Evolutionary conservation across 371 early-diverging fungal genomes (phyloP).

Genomic region (Chytridium lagenaria): DNA sequence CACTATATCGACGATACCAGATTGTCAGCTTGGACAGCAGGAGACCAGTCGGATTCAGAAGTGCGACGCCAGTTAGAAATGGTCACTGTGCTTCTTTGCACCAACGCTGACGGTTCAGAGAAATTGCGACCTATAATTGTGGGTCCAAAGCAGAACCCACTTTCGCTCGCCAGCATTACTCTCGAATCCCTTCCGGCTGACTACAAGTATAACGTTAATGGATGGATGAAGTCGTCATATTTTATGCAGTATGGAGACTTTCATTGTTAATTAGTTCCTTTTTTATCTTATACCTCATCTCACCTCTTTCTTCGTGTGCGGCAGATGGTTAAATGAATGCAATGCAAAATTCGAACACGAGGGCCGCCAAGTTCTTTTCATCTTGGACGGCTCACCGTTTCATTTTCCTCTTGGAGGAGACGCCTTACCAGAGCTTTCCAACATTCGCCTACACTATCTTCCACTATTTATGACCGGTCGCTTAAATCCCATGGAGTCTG

Average conservation of each 20-base stretch:
- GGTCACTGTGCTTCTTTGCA: neutral
- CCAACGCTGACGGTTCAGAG: neutral
- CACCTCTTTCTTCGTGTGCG: neutral
- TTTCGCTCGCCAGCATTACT: neutral
- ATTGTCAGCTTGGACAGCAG: neutral
- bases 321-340: conserved; percentile 7
- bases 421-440: neutral
- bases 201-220: neutral
- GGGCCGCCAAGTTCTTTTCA: neutral
- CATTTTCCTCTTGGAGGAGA: conserved; percentile 6
- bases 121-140: neutral
- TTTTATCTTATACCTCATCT: neutral
- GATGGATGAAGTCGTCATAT: conserved; percentile 1
- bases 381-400: neutral
- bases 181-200: neutral
- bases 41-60: neutral
- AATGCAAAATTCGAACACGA: neutral
- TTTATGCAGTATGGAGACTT: neutral
- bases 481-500: conserved; percentile 1
- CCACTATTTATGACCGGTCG: neutral
- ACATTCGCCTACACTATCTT: conserved; percentile 8
- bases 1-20: neutral
- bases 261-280: neutral
- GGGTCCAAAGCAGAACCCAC: neutral
- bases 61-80: neutral